These are phyloP conservation scores for Arachis monticola DNA, from an alignment of 331 rosid genomes.

Conservation along the genomic window DNA sequence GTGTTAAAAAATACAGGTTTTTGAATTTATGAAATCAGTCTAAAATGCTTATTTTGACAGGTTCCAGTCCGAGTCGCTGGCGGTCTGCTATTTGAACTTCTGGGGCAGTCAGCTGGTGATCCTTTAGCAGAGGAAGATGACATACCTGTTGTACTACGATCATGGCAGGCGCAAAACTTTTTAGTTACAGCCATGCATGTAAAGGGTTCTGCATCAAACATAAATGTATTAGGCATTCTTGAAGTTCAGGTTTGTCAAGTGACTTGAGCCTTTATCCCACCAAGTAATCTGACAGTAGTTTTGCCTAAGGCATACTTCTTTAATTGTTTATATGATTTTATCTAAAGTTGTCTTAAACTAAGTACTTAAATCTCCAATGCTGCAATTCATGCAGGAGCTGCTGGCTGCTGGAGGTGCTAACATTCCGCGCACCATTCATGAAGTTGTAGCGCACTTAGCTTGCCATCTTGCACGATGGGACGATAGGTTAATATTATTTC, in stretches of 20 bases:
- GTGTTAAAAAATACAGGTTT: not conserved
- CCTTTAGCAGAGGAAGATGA: constrained; percentile 64
- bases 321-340: not conserved
- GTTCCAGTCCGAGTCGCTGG: constrained; percentile 71
- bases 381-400: constrained; percentile 48
- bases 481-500: constrained; percentile 51
- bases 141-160: constrained; percentile 64
- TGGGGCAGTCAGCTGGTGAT: constrained; percentile 70
- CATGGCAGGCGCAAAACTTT: constrained; percentile 71
- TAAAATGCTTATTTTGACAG: constrained; percentile 36
- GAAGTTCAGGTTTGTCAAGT: constrained; percentile 63
- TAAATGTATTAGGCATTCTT: constrained; percentile 61
- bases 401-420: constrained; percentile 59
- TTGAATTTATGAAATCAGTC: constrained; percentile 4
- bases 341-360: constrained; percentile 20
- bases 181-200: constrained; percentile 67
- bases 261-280: not conserved
- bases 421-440: constrained; percentile 55
- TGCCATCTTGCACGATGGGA: constrained; percentile 71
- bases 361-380: constrained; percentile 4
- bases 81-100: constrained; percentile 69
- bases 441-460: constrained; percentile 59
- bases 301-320: not conserved
- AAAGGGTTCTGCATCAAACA: constrained; percentile 55
- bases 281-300: not conserved